phyloP scores from a whole-genome alignment of 1,284 basidiomycete genomes.

The Nidula niveotomentosa region DNA sequence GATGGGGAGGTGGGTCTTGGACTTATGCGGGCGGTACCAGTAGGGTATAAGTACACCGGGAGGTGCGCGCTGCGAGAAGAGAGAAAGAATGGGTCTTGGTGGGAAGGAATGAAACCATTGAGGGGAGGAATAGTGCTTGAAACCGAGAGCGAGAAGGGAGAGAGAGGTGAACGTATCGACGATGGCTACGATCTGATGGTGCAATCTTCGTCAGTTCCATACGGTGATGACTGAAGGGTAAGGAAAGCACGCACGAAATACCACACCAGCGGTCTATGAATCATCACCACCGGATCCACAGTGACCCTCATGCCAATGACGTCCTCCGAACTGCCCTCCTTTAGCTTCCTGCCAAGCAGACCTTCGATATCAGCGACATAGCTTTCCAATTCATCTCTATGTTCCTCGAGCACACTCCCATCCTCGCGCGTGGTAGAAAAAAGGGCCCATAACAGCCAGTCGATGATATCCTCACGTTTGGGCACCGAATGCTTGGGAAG shows the following conservation, averaged over 20 bases:
- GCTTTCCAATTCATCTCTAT: conserved; percentile 33
- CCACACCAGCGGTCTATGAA: conserved; percentile 63
- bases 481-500: conserved; percentile 27
- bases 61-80: conserved; percentile 41
- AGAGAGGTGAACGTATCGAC: conserved; percentile 48
- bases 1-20: conserved; percentile 45
- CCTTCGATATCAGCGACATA: conserved; percentile 36
- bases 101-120: conserved; percentile 47
- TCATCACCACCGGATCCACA: conserved; percentile 50
- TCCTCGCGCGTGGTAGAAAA: conserved; percentile 41
- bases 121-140: conserved; percentile 48
- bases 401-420: conserved; percentile 43
- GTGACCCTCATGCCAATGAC: conserved; percentile 50
- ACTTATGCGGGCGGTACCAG: conserved; percentile 61
- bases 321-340: conserved; percentile 11
- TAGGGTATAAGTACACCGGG: conserved; percentile 42
- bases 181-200: conserved; percentile 46
- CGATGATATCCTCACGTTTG: conserved; percentile 47
- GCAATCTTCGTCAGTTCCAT: not conserved
- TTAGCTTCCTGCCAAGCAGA: conserved; percentile 28
- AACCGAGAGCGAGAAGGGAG: conserved; percentile 40
- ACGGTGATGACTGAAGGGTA: not conserved
- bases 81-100: conserved; percentile 40
- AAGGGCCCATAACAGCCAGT: conserved; percentile 69
- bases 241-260: conserved; percentile 44